Conservation (phyloP, 2,329 filamentous ascomycete species). For the Diatrype stigma region DNA sequence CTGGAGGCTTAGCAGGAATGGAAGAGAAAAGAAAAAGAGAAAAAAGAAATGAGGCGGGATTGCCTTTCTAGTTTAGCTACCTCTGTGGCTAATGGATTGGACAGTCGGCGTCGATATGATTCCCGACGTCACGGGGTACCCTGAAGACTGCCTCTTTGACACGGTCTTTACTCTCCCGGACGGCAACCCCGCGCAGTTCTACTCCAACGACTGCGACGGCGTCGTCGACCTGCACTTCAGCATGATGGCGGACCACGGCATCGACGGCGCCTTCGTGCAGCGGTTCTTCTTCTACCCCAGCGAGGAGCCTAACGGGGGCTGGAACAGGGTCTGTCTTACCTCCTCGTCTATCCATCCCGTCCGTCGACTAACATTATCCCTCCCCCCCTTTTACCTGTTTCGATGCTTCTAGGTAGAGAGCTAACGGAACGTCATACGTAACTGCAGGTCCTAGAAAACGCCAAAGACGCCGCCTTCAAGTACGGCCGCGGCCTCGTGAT, state of each 20-base stretch:
- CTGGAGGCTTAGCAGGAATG: too few species aligned
- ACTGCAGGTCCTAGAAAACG: conserved; percentile 15
- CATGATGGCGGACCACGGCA: conserved; percentile 18
- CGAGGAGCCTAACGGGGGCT: conserved; percentile 16
- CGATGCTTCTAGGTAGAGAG: not conserved
- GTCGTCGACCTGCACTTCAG: conserved; percentile 22
- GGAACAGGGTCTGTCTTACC: conserved; percentile 14
- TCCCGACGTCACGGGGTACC: conserved; percentile 19
- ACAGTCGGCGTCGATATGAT: conserved; percentile 22
- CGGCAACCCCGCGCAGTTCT: conserved; percentile 16
- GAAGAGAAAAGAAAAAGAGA: too few species aligned
- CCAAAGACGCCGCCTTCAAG: conserved; percentile 19
- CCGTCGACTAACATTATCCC: too few species aligned
- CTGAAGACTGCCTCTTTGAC: conserved; percentile 20
- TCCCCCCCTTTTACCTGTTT: not conserved
- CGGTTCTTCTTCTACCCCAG: conserved; percentile 21
- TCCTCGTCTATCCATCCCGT: not conserved
- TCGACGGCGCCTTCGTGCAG: conserved; percentile 21
- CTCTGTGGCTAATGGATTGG: not conserved
- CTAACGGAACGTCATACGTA: too few species aligned
- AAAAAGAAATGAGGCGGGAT: too few species aligned
- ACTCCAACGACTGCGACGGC: conserved; percentile 20
- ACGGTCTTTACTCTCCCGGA: conserved; percentile 16
- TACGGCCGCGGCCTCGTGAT: conserved; percentile 22
- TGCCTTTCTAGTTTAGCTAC: too few species aligned